Base-by-base conservation (phyloP, 2,329 filamentous ascomycete genomes). In the Sclerotiophoma versabilis region DNA sequence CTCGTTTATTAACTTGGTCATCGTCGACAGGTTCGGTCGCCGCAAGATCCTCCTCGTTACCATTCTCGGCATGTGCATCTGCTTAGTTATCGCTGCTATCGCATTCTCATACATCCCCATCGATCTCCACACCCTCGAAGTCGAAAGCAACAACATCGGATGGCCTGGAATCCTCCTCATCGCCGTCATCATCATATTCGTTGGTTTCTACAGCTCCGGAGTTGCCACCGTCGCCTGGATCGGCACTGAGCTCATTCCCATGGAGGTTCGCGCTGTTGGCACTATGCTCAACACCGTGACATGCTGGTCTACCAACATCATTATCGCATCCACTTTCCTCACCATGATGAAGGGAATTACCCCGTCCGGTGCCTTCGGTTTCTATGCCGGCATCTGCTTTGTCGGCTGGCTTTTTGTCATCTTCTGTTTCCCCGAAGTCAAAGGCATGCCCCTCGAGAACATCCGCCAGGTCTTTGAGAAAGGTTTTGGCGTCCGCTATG, bases 1-100 rank as follows among this genome's bases (percentile, higher is more conserved):
- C 69, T 95, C 91, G 0, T 76, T 90, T n/a, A 77, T 87, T 44
- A 91, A 91, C 15, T 83, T 96, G 50, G 76, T 87, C 20, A 79
- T 92, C 19, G 92, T 96, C 59, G 92, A 96, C 75, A 86, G 83
- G 19, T 83, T 96, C 47, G 92, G 92, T 1, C 84, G 92, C 15
- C 84, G 92, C 32, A 84, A 87, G 22, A 90, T 95, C 36, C 80
- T 69, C 12, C 46, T 69, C 4, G 49, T 68, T 25, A 68, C 65
- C 2, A 51, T 68, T 2, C 48, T 63, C 93, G 84, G 92, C 54
- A 96, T 96, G 92, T 80, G 84, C 0, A 41, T 83, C 1, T 90
- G 90, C 0, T 81, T 96, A 14, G 65, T 92, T 1, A 72, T 89
- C 3, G 89, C 90, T n/a, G 88, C 90, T 1, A 79, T 86, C 37